Evolutionary conservation across 208 protist species (phyloP), one percentile per base, ranked within the genome.

Genomic region (Crithidia expoeki): DNA sequence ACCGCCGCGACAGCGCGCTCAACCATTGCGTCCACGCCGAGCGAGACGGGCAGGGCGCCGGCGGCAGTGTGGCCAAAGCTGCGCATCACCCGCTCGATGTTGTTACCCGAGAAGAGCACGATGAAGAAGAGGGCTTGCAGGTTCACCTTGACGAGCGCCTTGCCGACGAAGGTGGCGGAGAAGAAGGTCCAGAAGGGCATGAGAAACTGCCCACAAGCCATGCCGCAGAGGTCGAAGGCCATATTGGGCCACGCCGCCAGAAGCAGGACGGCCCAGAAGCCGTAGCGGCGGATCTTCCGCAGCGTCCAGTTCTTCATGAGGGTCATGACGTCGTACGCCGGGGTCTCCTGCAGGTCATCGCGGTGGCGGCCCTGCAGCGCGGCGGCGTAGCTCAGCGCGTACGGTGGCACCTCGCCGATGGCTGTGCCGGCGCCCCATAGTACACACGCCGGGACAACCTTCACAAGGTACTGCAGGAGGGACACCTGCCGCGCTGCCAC

Each of bases 151-250:
- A 97, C 84, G 32, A 98, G 52, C 21, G 94, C 97, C 76, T 99
- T 99, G 61, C 98, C 98, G 56, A 99, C 84, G 21, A 98, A 68
- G 6, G 97, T 98, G 38, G 98, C 98, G 16, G 85, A 86, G 72
- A 99, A 99, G 83, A 99, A 99, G 21, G 89, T 98, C 81, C 84
- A 96, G 72, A 99, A 99, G 21, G 98, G 98, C 77, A 99, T 97
- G 23, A 97, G 72, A 52, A 97, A 98, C 64, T 98, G 93, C 12
- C 98, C 98, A 74, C 97, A 99, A 33, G 95, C 94, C 79, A 99
- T 91, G 49, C 97, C 97, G 74, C 96, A 98, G 40, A 98, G 80
- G 81, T 99, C 97, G 74, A 98, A 99, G n/a, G 97, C 88, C 83
- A 98, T 97, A 72, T 99, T 99, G 32, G 97, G 97, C 84, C 97